phyloP scores from a whole-genome alignment of 169 alveolate species.

The Plasmodium reichenowi region DNA sequence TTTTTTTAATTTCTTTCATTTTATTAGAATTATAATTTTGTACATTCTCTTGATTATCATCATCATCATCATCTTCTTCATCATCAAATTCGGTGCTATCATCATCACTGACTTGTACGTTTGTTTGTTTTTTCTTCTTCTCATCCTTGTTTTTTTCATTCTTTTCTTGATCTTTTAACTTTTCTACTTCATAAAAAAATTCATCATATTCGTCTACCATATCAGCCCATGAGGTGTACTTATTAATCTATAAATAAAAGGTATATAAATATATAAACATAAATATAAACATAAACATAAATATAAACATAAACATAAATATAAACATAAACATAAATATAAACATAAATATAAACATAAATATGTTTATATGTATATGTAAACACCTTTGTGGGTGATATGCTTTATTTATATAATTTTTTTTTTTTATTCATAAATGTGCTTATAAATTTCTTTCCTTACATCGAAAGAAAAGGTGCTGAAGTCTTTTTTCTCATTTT shows the following conservation, averaged over 20 bases:
- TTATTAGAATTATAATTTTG: neutral
- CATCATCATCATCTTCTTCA: neutral
- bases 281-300: neutral
- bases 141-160: neutral
- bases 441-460: neutral
- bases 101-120: constrained; percentile 5
- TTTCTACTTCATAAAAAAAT: constrained; percentile 58
- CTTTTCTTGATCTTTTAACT: constrained; percentile 18
- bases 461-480: constrained; percentile 51
- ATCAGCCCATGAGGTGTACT: constrained; percentile 63
- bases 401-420: no score
- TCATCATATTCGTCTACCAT: constrained; percentile 62
- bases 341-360: neutral
- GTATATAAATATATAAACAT: neutral
- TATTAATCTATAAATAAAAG: constrained; percentile 7
- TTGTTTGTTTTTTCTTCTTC: constrained; percentile 34
- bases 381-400: no score
- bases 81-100: constrained; percentile 34
- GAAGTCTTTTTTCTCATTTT: constrained; percentile 45
- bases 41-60: neutral
- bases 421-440: no score
- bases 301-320: neutral
- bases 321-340: neutral
- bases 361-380: neutral
- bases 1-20: neutral